phyloP scores from a whole-genome alignment of 805 yeast species.

The Suhomyces sp. region DNA sequence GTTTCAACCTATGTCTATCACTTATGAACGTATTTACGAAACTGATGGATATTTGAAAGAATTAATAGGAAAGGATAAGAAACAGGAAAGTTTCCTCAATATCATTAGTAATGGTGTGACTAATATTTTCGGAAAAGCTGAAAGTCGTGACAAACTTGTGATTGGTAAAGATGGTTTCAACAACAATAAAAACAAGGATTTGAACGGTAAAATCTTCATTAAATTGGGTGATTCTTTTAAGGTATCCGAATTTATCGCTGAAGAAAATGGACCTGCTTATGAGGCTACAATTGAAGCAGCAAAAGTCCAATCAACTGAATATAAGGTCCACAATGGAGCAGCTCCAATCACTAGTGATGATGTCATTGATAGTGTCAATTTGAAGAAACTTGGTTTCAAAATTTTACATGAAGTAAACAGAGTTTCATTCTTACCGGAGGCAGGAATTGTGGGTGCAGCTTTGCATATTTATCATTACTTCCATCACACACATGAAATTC shows the following conservation, averaged over 20 bases:
- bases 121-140: constrained; percentile 23
- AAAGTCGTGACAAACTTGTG: constrained; percentile 7
- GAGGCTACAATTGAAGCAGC: constrained; percentile 6
- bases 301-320: background rate
- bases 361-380: constrained; percentile 17
- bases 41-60: constrained; percentile 54
- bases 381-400: constrained; percentile 54
- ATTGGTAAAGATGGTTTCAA: constrained; percentile 24
- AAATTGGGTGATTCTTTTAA: constrained; percentile 34
- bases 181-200: constrained; percentile 26
- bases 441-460: constrained; percentile 50
- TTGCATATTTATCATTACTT: constrained; percentile 33
- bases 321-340: too few relatives aligned
- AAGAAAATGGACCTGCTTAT: constrained; percentile 1
- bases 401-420: constrained; percentile 52
- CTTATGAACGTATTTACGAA: constrained; percentile 61
- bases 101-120: constrained; percentile 37
- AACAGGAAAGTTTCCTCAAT: constrained; percentile 47
- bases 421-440: constrained; percentile 51
- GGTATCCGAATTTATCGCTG: constrained; percentile 26
- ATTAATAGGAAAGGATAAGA: constrained; percentile 56
- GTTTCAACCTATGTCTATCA: constrained; percentile 56
- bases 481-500: constrained; percentile 14
- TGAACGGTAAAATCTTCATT: constrained; percentile 39
- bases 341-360: constrained; percentile 1